These are phyloP conservation scores for Syncephalastrum monosporum DNA, from an alignment of 371 early-diverging fungal genomes.

Conservation along the genomic window DNA sequence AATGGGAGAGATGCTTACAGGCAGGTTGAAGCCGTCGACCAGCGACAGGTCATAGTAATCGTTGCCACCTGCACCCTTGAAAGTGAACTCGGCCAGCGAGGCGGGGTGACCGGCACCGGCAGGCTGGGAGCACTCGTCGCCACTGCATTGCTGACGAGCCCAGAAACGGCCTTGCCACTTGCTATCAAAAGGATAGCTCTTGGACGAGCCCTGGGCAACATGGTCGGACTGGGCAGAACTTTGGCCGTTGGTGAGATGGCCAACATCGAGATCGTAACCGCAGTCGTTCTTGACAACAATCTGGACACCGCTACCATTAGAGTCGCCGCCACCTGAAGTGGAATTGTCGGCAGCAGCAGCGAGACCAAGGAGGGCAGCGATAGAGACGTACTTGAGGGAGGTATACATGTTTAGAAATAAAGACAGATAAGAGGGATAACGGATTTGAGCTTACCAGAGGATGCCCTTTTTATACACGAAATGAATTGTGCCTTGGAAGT, in stretches of 20 bases:
- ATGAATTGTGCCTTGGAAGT: too few species aligned
- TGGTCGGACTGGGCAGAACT: conserved; percentile 6
- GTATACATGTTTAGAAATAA: conserved; percentile 2
- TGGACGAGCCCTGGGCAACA: conserved; percentile 17
- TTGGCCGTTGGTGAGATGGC: conserved; percentile 33
- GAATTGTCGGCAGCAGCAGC: too few species aligned
- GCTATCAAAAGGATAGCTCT: conserved; percentile 17
- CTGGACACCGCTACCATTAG: conserved; percentile 14
- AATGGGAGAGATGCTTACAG: conserved; percentile 29
- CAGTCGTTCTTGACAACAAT: conserved; percentile 45
- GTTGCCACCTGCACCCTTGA: conserved; percentile 19
- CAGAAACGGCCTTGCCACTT: conserved; percentile 42
- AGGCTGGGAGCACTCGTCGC: conserved; percentile 8
- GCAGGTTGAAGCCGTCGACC: conserved; percentile 42
- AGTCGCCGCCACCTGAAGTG: too few species aligned
- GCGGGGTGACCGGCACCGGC: conserved; percentile 21
- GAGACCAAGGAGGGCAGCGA: too few species aligned
- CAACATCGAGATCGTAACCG: conserved; percentile 20
- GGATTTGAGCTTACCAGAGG: too few species aligned
- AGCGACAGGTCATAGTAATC: conserved; percentile 43
- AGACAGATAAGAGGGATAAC: too few species aligned
- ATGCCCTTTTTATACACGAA: too few species aligned
- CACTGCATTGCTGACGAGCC: conserved; percentile 30
- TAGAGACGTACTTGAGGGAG: background rate
- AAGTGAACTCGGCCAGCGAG: conserved; percentile 40